phyloP scores from a whole-genome alignment of 345 rosid genomes.

The Boechera divaricarpa region DNA sequence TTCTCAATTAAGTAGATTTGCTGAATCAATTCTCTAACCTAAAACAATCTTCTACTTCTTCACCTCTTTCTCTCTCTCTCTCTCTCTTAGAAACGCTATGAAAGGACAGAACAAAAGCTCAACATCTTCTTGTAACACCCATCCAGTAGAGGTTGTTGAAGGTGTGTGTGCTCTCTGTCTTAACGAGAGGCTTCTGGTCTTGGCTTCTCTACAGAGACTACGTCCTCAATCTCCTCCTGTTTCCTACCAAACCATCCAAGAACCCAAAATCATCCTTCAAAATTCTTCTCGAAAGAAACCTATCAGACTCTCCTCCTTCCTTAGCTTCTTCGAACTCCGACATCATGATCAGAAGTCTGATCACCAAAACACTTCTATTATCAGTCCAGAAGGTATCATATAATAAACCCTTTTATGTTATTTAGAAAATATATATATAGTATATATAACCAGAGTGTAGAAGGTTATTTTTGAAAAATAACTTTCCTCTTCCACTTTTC shows the following conservation, averaged over 20 bases:
- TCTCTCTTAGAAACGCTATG: conserved; percentile 44
- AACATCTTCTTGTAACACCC: conserved; percentile 69
- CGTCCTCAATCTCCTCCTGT: conserved; percentile 13
- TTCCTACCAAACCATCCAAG: conserved; percentile 23
- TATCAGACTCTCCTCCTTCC: conserved; percentile 28
- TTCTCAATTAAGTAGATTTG: conserved; percentile 33
- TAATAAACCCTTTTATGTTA: neutral
- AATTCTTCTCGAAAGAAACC: conserved; percentile 9
- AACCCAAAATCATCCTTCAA: conserved; percentile 5
- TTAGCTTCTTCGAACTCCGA: conserved; percentile 29
- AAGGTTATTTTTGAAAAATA: too few relatives aligned
- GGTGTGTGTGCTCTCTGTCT: conserved; percentile 84
- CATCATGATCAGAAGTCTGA: conserved; percentile 18
- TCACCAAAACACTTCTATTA: conserved; percentile 15
- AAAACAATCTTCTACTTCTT: conserved; percentile 15
- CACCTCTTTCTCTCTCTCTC: neutral
- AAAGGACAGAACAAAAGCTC: conserved; percentile 55
- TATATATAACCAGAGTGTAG: too few relatives aligned
- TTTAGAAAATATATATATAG: neutral
- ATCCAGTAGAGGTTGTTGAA: conserved; percentile 59
- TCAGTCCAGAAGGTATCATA: conserved; percentile 42
- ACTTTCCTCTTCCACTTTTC: too few relatives aligned
- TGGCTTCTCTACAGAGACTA: conserved; percentile 28
- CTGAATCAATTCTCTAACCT: conserved; percentile 4
- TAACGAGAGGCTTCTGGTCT: conserved; percentile 66